These are phyloP conservation scores for Phanerochaete carnosa DNA, from an alignment of 768 basidiomycete genomes.

Conservation along the genomic window DNA sequence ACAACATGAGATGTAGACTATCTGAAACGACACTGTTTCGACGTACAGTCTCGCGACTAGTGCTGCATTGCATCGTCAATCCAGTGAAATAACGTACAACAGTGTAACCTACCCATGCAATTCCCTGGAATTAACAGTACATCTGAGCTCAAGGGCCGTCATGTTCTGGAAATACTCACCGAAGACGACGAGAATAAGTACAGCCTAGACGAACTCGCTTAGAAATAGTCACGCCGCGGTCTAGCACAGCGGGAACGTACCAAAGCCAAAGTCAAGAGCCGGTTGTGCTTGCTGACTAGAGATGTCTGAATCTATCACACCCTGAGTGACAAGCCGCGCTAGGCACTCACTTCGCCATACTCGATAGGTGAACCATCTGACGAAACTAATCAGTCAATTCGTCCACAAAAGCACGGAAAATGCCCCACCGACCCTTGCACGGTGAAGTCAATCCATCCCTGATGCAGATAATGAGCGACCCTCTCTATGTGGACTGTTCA, in stretches of 20 bases:
- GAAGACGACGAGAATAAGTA: background rate
- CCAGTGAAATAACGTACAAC: too few relatives aligned
- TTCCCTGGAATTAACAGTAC: too few relatives aligned
- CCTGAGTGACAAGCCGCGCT: background rate
- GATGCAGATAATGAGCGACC: background rate
- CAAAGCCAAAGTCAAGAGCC: background rate
- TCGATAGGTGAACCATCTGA: conserved; percentile 1
- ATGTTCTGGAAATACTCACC: background rate
- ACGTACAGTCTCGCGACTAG: too few relatives aligned
- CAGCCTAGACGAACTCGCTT: background rate
- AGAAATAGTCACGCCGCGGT: background rate
- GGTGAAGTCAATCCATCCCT: background rate
- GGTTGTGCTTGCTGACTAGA: background rate
- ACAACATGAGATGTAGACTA: too few relatives aligned
- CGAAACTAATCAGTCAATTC: background rate
- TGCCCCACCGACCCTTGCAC: background rate
- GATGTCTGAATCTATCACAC: background rate
- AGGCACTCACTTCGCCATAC: background rate
- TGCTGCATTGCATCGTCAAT: too few relatives aligned
- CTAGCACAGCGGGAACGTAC: background rate
- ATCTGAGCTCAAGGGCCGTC: too few relatives aligned
- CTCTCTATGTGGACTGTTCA: background rate
- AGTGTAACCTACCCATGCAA: background rate
- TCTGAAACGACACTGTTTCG: too few relatives aligned
- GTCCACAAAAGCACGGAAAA: background rate